Conservation (phyloP, 2,329 filamentous ascomycete species). For the Hypoxylon sp. region DNA sequence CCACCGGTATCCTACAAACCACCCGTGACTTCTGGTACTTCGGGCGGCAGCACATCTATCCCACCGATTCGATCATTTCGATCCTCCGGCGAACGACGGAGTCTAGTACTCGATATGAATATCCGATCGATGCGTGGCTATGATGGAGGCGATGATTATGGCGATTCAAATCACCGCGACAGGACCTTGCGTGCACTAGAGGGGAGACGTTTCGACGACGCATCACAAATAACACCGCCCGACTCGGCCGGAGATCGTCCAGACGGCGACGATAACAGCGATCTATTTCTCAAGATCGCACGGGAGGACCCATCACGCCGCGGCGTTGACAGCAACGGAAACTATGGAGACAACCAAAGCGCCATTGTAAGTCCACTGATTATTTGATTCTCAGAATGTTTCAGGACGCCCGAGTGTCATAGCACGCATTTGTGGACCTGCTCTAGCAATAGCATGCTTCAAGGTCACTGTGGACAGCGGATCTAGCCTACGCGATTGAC, state of each 20-base stretch:
- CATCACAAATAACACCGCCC: slow-evolving; percentile 57
- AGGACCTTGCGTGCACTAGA: slow-evolving; percentile 66
- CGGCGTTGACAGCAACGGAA: slow-evolving; percentile 53
- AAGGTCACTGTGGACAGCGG: neutral
- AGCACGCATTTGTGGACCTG: slow-evolving; percentile 10
- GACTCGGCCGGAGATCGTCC: slow-evolving; percentile 55
- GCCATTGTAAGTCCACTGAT: slow-evolving; percentile 60
- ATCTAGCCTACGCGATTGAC: neutral
- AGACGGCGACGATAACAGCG: slow-evolving; percentile 67
- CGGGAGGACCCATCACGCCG: slow-evolving; percentile 64
- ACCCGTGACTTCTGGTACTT: slow-evolving; percentile 51
- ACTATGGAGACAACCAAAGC: slow-evolving; percentile 55
- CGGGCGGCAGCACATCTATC: slow-evolving; percentile 54
- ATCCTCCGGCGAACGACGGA: slow-evolving; percentile 69
- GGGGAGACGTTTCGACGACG: slow-evolving; percentile 57
- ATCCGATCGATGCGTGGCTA: slow-evolving; percentile 58
- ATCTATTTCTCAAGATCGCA: slow-evolving; percentile 71
- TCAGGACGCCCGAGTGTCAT: slow-evolving; percentile 13
- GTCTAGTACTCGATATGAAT: slow-evolving; percentile 67
- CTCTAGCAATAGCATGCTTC: neutral
- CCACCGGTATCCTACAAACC: slow-evolving; percentile 66
- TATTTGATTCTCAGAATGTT: slow-evolving; percentile 32
- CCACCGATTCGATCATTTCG: slow-evolving; percentile 69
- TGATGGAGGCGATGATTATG: slow-evolving; percentile 59
- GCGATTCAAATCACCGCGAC: slow-evolving; percentile 62